Percentiles rank a stretch among this genome's conserved stretches.
Conservation (phyloP, 2,329 filamentous ascomycete genomes). For the Ophiognomonia clavigignenti-juglandacearum region DNA sequence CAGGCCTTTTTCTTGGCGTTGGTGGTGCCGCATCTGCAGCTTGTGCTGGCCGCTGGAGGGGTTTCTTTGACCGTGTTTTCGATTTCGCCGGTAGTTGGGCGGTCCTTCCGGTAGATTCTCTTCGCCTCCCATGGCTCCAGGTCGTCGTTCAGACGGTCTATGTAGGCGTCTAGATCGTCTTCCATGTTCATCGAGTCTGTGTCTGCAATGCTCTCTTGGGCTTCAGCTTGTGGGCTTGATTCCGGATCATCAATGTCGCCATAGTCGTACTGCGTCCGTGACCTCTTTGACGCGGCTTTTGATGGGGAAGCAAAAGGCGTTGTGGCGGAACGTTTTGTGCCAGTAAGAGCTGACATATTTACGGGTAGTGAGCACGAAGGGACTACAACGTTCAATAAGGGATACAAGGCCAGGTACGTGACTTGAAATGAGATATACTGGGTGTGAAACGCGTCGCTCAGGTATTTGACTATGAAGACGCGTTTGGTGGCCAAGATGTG, state of each 20-base stretch:
- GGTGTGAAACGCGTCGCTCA: no score
- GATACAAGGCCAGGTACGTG: no score
- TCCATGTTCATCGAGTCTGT: conserved; percentile 5
- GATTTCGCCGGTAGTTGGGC: no score
- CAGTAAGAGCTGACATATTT: conserved; percentile 1
- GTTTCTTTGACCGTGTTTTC: no score
- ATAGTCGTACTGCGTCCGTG: conserved; percentile 12
- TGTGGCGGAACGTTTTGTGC: conserved; percentile 9
- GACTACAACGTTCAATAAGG: no score
- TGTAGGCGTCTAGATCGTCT: neutral
- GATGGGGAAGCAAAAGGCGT: conserved; percentile 12
- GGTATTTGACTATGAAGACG: no score
- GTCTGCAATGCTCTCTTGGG: conserved; percentile 1
- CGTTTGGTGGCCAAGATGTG: no score
- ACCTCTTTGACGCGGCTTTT: conserved; percentile 10
- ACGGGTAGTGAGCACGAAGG: no score
- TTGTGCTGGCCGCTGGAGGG: neutral
- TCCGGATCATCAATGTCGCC: conserved; percentile 9
- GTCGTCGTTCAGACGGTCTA: neutral
- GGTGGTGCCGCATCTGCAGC: neutral
- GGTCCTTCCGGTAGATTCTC: no score
- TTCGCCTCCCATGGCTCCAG: no score
- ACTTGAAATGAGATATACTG: no score
- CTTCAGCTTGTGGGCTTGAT: neutral
- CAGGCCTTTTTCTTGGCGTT: neutral